Evolutionary conservation across 2,329 filamentous ascomycete species (phyloP).

Genomic region (Alternaria sp.): DNA sequence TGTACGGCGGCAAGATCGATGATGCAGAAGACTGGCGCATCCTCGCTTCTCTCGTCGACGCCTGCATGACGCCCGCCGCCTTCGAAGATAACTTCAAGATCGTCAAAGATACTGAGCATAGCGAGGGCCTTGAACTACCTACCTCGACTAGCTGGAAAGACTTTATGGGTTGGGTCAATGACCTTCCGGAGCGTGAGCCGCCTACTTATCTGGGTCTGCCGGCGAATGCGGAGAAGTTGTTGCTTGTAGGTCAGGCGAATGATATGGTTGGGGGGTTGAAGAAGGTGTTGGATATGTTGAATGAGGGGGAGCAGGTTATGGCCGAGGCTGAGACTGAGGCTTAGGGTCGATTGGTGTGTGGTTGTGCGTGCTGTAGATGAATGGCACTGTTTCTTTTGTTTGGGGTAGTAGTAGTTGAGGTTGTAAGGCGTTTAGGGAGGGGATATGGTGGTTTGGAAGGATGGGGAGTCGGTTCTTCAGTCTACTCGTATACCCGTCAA

Average conservation of each 20-base stretch:
- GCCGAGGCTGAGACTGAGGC: constrained; percentile 61
- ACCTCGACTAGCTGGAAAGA: constrained; percentile 82
- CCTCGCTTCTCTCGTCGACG: constrained; percentile 75
- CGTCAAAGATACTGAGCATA: constrained; percentile 67
- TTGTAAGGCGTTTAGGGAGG: background rate
- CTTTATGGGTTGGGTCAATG: constrained; percentile 91
- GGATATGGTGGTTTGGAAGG: background rate
- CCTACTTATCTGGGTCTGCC: constrained; percentile 94
- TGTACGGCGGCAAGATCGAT: constrained; percentile 97
- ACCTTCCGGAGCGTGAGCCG: constrained; percentile 91
- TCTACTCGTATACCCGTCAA: background rate
- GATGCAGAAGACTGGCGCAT: constrained; percentile 82
- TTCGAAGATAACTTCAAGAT: constrained; percentile 94
- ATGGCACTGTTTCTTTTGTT: background rate
- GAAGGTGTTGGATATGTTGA: constrained; percentile 84
- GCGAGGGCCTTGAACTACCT: constrained; percentile 75
- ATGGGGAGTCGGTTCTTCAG: background rate
- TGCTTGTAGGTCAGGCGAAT: constrained; percentile 86
- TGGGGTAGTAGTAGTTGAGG: background rate
- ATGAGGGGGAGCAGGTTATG: constrained; percentile 93
- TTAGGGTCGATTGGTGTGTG: background rate
- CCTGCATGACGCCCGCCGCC: constrained; percentile 83
- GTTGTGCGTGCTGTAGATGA: background rate
- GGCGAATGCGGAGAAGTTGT: constrained; percentile 93
- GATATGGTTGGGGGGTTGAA: constrained; percentile 85